Percentiles rank a stretch among this genome's conserved stretches.
phyloP scores from a whole-genome alignment of 805 yeast species.

The Candida piceae region DNA sequence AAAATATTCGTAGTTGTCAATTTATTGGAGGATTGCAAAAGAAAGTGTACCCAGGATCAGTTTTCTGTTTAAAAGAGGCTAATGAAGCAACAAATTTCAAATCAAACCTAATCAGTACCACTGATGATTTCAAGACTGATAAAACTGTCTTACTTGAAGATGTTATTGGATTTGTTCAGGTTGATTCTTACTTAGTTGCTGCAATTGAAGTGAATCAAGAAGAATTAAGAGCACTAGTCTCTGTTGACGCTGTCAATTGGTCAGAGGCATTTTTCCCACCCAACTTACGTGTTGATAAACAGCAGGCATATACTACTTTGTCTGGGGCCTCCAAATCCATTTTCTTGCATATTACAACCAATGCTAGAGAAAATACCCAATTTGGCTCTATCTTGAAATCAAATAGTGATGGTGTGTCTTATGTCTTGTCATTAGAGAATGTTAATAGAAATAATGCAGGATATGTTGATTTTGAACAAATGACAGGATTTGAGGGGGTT shows the following conservation, averaged over 20 bases:
- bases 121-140: conserved; percentile 42
- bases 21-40: conserved; percentile 50
- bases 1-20: conserved; percentile 58
- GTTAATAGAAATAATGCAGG: conserved; percentile 73
- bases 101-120: conserved; percentile 39
- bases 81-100: conserved; percentile 30
- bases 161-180: conserved; percentile 65
- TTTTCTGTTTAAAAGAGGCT: conserved; percentile 54
- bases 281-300: conserved; percentile 48
- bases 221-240: conserved; percentile 60
- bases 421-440: conserved; percentile 55
- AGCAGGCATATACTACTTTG: conserved; percentile 69
- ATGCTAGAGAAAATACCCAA: conserved; percentile 45
- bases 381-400: conserved; percentile 78
- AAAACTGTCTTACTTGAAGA: conserved; percentile 41
- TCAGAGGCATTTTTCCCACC: conserved; percentile 77
- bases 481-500: conserved; percentile 83
- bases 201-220: conserved; percentile 50
- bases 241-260: conserved; percentile 67
- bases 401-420: conserved; percentile 82
- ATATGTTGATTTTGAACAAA: conserved; percentile 80
- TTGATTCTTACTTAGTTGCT: conserved; percentile 65
- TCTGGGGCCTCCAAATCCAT: conserved; percentile 65
- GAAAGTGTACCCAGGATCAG: conserved; percentile 41
- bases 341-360: conserved; percentile 75